Percentiles rank a stretch among this genome's conserved stretches.
Conservation (phyloP, 75 land plant species). For the Cupressus sempervirens region DNA sequence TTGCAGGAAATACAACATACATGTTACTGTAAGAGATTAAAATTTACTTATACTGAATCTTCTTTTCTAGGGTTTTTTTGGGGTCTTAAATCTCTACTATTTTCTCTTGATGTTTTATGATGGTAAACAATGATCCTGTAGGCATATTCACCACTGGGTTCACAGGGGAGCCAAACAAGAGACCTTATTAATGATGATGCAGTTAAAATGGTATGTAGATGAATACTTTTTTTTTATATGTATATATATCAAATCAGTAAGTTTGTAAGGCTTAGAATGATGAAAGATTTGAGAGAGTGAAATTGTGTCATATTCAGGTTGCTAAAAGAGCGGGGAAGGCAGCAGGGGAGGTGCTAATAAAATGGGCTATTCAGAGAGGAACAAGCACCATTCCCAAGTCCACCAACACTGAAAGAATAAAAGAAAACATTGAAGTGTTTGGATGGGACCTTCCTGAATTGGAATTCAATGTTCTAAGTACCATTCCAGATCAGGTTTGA, state of each 20-base stretch:
- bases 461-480: conserved; percentile 32
- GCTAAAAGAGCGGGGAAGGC: conserved; percentile 49
- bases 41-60: not conserved
- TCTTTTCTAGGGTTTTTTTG: not conserved
- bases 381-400: conserved; percentile 48
- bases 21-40: conserved; percentile 42
- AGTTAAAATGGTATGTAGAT: conserved; percentile 15
- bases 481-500: conserved; percentile 35
- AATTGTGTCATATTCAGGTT: conserved; percentile 14
- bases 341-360: conserved; percentile 49
- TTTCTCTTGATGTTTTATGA: not conserved
- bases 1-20: conserved; percentile 45
- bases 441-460: conserved; percentile 40
- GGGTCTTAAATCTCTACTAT: not conserved
- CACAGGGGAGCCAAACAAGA: conserved; percentile 15
- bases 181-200: conserved; percentile 36
- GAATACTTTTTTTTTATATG: not conserved
- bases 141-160: conserved; percentile 65
- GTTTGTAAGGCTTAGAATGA: not conserved
- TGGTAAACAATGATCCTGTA: conserved; percentile 8
- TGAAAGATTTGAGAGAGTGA: not conserved
- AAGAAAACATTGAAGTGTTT: conserved; percentile 37
- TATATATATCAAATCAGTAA: not conserved
- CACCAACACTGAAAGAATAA: conserved; percentile 31
- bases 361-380: conserved; percentile 56